Evolutionary conservation across 2,329 filamentous ascomycete species (phyloP).

Genomic region (Diaporthe helianthi): DNA sequence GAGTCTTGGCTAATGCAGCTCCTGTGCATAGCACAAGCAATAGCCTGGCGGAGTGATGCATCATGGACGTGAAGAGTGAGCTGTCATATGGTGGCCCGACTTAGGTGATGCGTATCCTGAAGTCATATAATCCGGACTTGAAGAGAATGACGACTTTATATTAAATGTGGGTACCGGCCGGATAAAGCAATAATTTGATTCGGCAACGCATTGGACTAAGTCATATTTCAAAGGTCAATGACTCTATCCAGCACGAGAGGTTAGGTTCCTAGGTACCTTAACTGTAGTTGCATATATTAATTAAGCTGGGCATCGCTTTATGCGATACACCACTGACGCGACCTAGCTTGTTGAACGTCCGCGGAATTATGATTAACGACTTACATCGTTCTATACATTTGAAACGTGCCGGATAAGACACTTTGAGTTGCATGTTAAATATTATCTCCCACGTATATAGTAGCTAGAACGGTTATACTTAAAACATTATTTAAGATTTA

Average conservation of each 20-base stretch:
- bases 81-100: not conserved
- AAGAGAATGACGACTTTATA: constrained; percentile 2
- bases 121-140: not conserved
- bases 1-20: not conserved
- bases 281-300: not conserved
- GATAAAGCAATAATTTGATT: not conserved
- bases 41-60: not conserved
- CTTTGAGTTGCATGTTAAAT: too few relatives aligned
- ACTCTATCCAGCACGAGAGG: not conserved
- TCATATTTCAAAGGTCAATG: not conserved
- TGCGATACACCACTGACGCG: not conserved
- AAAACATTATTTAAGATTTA: too few relatives aligned
- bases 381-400: too few relatives aligned
- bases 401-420: too few relatives aligned
- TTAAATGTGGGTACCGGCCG: not conserved
- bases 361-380: too few relatives aligned
- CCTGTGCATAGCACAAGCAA: not conserved
- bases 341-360: too few relatives aligned
- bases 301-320: not conserved
- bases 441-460: too few relatives aligned
- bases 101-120: not conserved
- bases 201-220: not conserved
- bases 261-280: not conserved
- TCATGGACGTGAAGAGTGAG: not conserved
- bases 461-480: too few relatives aligned